Percentiles rank a stretch among this genome's conserved stretches.
These are phyloP conservation scores for Forsythia viridissima DNA, from an alignment of 257 asterid species.

Conservation along the genomic window DNA sequence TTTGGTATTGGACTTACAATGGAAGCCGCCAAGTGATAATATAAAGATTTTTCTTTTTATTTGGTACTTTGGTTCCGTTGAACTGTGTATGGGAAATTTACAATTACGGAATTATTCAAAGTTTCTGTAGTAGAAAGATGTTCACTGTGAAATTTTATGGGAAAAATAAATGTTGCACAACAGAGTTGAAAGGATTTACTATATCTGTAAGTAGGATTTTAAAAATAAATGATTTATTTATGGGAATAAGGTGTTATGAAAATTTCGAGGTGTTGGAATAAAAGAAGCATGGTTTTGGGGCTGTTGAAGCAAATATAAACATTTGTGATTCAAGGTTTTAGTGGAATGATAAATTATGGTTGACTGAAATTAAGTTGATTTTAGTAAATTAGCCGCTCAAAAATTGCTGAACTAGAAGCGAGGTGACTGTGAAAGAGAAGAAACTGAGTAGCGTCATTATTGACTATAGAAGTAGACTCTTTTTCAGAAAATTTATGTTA, in stretches of 20 bases:
- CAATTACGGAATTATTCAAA: neutral
- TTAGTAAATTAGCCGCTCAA: neutral
- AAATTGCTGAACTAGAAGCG: neutral
- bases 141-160: neutral
- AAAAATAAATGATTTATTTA: too few species aligned
- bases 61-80: neutral
- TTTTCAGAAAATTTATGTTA: neutral
- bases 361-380: neutral
- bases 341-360: neutral
- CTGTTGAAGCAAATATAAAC: neutral
- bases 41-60: neutral
- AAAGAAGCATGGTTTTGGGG: neutral
- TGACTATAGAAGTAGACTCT: neutral
- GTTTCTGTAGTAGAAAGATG: neutral
- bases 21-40: neutral
- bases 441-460: neutral
- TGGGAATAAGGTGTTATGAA: neutral
- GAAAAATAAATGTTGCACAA: neutral
- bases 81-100: neutral
- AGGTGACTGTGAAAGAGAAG: neutral
- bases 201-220: neutral
- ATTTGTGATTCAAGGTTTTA: neutral
- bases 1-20: neutral
- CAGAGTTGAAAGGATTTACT: neutral
- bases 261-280: neutral